Base-by-base conservation (phyloP, 208 protist species). In the Acanthamoeba pearcei region DNA sequence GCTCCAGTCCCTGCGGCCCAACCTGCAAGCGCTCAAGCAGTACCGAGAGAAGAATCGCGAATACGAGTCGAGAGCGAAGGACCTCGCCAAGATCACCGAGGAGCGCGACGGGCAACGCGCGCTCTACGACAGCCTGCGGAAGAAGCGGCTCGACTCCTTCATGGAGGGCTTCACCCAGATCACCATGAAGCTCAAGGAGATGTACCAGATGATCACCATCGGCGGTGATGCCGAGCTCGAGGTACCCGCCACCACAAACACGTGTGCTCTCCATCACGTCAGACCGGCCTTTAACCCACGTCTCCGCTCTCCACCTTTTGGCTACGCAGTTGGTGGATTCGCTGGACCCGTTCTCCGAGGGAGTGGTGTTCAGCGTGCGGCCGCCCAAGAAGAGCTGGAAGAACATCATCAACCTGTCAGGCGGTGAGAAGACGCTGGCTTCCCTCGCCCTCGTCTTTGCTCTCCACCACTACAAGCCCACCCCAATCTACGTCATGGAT, bases 401-500 rank as follows among this genome's bases (percentile, higher is more conserved):
- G 97, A 99, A 99, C 95, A 99, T 99, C 93, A 98, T 97, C 3
- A 99, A 99, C 97, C 97, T 99, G 2, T 99, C 98, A 60, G 99
- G 99, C 53, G 99, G 99, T 32, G 99, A 99, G 96, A 99, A 99
- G 97, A 99, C 99, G 35, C 97, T 99, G 9, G 98, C 98, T 19
- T 99, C 99, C 72, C 98, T 99, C 8, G 98, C 99, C 2, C 98
- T 99, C 49, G 99, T 99, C 53, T 99, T 99, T 97, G 99, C 99
- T 29, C 98, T 99, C 24, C 99, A 99, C 96, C 98, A 99, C 96
- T 99, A 99, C 97, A 99, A 99, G 96, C 99, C 99, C 15, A 99
- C 99, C n/a, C 99, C 99, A 2, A 98, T 99, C 57, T 99, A 99
- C 97, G 98, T 99, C 64, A 99, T 99, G 99, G 99, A 99, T 97